Evolutionary conservation across 2,329 filamentous ascomycete species (phyloP), one percentile per base, ranked within the genome.

Genomic region (Myriosclerotinia curreyana): DNA sequence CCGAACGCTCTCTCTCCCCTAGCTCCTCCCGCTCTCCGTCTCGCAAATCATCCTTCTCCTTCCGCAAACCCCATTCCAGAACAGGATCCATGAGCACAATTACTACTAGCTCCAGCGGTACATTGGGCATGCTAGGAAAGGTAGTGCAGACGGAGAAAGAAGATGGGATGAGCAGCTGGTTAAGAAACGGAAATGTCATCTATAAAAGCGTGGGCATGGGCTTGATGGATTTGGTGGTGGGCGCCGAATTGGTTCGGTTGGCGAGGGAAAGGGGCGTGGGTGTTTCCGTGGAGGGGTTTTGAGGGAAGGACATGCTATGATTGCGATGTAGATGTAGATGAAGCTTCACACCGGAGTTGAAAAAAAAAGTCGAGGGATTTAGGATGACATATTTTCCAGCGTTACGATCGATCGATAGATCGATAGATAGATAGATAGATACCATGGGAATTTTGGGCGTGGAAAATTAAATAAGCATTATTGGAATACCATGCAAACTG

Each of bases 191-290:
- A 0, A 89, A 86, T 65, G 86, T 89, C 25, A 81, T 89, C 9
- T 89, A 88, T 73, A 89, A 89, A 78, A 85, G 83, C 66, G 86
- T 89, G 0, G 86, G 86, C 0, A 74, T 89, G 55, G 86, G 86
- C 0, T 73, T 88, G 59, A 88, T 89, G 86, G 86, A 89, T 70
- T 74, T 89, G 28, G 81, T 84, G 1, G 82, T 88, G 1, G 86
- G 86, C 17, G 79, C 80, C 69, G 81, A 86, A 62, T 67, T 89
- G 55, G 74, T 89, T 22, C 76, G 79, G 65, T 73, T 87, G 66
- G 86, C 86, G 1, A 78, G 77, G 50, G 76, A 80, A 60, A 86
- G 80, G 74, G 78, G 79, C 0, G 74, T 88, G 14, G 86, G 86
- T 8, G 82, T 78, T 11, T 76, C 76, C 9, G 75, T 88, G 34